Conservation (phyloP, 441 rosid species). For the Sinapis alba region DNA sequence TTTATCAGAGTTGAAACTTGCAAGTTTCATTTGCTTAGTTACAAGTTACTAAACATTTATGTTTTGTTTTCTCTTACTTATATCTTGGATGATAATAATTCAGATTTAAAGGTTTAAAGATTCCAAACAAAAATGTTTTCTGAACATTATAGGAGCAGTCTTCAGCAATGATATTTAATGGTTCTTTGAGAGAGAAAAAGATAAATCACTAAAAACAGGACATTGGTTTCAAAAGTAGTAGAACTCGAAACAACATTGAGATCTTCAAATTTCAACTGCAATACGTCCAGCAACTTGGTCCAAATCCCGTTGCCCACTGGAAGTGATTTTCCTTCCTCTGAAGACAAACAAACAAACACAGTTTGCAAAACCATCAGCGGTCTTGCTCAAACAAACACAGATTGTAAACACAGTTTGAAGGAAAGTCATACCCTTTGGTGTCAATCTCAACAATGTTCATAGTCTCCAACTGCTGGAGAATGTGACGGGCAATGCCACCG, state of each 20-base stretch:
- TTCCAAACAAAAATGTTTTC: background rate
- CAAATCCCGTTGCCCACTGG: conserved; percentile 78
- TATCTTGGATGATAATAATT: background rate
- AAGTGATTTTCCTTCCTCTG: conserved; percentile 77
- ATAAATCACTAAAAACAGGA: conserved; percentile 21
- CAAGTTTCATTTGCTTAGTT: no score
- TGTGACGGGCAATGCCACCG: conserved; percentile 86
- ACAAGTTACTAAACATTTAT: no score
- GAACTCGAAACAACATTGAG: background rate
- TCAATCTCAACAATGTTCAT: conserved; percentile 73
- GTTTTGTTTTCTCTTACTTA: background rate
- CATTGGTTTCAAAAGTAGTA: conserved; percentile 7
- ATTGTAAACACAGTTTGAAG: background rate
- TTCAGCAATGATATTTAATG: conserved; percentile 18
- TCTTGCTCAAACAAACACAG: background rate
- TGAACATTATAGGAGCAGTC: background rate
- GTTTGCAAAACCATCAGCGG: background rate
- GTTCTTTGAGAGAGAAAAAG: background rate
- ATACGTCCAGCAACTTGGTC: conserved; percentile 87
- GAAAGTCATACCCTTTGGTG: conserved; percentile 57
- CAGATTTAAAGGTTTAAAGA: background rate
- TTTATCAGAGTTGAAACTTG: no score
- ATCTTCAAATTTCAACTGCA: conserved; percentile 39
- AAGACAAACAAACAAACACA: background rate
- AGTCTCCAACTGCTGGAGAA: conserved; percentile 74